A percentile compares a stretch with the other conserved stretches of the same genome.
phyloP scores from a whole-genome alignment of 208 protist genomes.

The Leishmania tropica region DNA sequence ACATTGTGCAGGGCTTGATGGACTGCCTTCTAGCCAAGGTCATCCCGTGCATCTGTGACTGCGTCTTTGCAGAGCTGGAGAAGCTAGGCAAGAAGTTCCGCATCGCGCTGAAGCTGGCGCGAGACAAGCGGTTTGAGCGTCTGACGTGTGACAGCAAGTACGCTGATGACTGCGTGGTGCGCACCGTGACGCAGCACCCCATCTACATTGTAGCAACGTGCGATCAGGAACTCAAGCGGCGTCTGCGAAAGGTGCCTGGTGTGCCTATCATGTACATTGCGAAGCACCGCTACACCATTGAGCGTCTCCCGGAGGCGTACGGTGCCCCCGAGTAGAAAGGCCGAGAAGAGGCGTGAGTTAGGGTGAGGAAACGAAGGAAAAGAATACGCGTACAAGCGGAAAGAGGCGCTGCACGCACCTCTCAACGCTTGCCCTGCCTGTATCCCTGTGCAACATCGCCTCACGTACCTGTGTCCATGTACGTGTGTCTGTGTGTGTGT shows the following conservation, averaged over 20 bases:
- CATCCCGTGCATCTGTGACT: constrained; percentile 98
- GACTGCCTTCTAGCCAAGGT: constrained; percentile 99
- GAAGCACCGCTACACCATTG: constrained; percentile 97
- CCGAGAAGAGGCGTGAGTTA: background rate
- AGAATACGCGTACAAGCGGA: background rate
- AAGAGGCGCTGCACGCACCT: background rate
- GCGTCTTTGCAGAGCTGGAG: constrained; percentile 99
- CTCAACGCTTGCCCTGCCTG: background rate
- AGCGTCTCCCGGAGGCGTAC: constrained; percentile 97
- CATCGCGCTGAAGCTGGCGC: constrained; percentile 94
- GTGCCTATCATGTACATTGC: constrained; percentile 99
- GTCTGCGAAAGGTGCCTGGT: constrained; percentile 98
- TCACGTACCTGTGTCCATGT: no score
- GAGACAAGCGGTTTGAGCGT: constrained; percentile 98
- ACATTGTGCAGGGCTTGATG: constrained; percentile 98
- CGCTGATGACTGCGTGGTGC: constrained; percentile 99
- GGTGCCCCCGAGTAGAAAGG: constrained; percentile 55
- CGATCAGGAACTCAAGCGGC: constrained; percentile 97
- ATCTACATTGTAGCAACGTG: constrained; percentile 94
- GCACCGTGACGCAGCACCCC: constrained; percentile 93
- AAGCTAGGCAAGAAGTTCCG: constrained; percentile 97
- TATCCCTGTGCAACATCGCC: background rate
- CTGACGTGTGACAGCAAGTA: constrained; percentile 98
- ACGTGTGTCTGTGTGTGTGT: no score
- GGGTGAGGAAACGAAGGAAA: background rate